These are phyloP conservation scores for Bimuria novae-zelandiae DNA, from an alignment of 2,329 filamentous ascomycete genomes.

Conservation along the genomic window DNA sequence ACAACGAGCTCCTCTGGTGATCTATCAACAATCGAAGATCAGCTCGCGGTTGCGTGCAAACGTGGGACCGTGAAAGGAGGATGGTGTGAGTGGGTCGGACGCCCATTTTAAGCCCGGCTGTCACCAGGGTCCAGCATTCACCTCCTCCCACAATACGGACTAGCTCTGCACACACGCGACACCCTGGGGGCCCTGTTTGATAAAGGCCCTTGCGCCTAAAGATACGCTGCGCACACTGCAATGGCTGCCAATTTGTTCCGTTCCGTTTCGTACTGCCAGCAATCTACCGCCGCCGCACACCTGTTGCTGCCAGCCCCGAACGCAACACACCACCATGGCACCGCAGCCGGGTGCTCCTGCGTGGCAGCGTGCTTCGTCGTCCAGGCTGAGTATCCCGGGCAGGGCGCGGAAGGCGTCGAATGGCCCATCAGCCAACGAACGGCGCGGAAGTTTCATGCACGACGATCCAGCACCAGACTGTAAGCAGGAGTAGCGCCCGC, in stretches of 20 bases:
- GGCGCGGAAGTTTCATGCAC: too few species aligned
- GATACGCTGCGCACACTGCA: constrained; percentile 10
- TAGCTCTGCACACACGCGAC: constrained; percentile 34
- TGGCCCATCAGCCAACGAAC: constrained; percentile 10
- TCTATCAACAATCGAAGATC: too few species aligned
- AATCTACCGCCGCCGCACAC: constrained; percentile 11
- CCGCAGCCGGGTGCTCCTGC: too few species aligned
- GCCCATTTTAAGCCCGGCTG: constrained; percentile 34
- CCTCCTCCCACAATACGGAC: constrained; percentile 17
- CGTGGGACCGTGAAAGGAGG: constrained; percentile 17
- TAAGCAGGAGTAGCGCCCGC: constrained; percentile 16
- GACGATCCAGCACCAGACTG: constrained; percentile 4
- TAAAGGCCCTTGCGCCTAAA: constrained; percentile 11
- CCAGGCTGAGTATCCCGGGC: not conserved
- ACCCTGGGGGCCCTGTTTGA: constrained; percentile 21
- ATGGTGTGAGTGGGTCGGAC: constrained; percentile 23
- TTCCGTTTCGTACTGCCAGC: not conserved
- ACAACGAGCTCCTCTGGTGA: not conserved
- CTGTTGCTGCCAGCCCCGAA: constrained; percentile 9
- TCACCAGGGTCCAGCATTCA: constrained; percentile 28
- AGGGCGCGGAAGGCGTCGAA: not conserved
- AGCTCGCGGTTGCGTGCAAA: constrained; percentile 17
- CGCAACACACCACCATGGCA: constrained; percentile 11
- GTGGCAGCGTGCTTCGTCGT: too few species aligned
- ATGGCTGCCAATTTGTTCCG: not conserved